Base-by-base conservation (phyloP, 1,284 basidiomycete species). In the Sporisorium graminicola region DNA sequence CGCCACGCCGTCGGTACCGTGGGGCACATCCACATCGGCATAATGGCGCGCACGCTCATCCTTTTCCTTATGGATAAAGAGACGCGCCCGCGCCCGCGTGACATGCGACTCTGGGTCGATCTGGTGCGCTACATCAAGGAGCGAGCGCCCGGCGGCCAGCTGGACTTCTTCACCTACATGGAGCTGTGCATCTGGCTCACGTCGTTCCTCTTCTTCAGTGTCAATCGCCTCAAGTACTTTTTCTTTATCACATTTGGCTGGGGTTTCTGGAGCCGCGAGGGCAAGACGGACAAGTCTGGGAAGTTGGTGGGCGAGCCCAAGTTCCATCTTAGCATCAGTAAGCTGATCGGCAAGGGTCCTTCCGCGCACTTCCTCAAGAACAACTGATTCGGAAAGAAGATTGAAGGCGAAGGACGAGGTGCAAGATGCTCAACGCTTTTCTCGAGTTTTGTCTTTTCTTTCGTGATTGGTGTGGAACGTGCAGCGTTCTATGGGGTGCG, bases 51-150 rank as follows among this genome's bases (percentile, higher is more conserved):
- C 24, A 89, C 91, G 37, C 87, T 90, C 10, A 86, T 90, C 27
- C 88, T 89, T 3, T 88, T 91, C 77, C 87, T 91, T 20, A 87
- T 91, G 80, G 90, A 91, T 78, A 82, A 87, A 29, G 77, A 82
- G 29, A 88, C 89, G 0, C 87, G 90, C 0, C 90, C 90, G 3
- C 75, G 80, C 14, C 86, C 88, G 2, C 87, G 88, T 46, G 89
- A 90, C 73, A 90, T 90, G 90, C 90, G 90, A 75, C 87, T 90
- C 10, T 91, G 90, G 90, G 90, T 91, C 42, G 90, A 91, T 80
- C 85, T 88, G 42, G 86, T 90, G 43, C 87, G 88, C n/a, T 90
- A 88, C 84, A 79, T 91, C 81, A 91, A 91, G 84, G 86, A 87
- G 13, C 88, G 88, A 40, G 89, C 89, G 1, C 87, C 87, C 0